Conservation (phyloP, 129 eudicot genomes). For the Glebionis coronaria region DNA sequence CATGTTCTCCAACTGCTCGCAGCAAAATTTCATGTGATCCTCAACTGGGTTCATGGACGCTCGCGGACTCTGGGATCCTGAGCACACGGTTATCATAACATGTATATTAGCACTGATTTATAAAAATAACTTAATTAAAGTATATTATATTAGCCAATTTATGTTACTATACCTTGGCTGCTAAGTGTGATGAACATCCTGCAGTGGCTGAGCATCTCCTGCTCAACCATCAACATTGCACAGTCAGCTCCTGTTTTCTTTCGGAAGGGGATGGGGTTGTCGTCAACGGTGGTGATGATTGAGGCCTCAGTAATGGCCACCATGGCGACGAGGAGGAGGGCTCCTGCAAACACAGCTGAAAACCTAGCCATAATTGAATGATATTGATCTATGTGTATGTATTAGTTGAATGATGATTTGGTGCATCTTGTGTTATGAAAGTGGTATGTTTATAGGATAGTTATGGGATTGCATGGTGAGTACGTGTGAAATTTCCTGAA, state of each 20-base stretch:
- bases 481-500: constrained; percentile 23
- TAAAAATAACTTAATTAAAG: background rate
- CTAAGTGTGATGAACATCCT: background rate
- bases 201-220: background rate
- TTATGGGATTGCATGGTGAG: constrained; percentile 22
- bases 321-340: constrained; percentile 26
- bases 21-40: constrained; percentile 9
- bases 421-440: constrained; percentile 4
- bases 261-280: background rate
- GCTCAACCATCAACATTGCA: background rate
- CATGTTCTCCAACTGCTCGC: constrained; percentile 23
- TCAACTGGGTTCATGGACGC: background rate
- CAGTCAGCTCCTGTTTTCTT: background rate
- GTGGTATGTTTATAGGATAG: constrained; percentile 22
- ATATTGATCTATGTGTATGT: no score
- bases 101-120: background rate
- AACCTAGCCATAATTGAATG: constrained; percentile 28
- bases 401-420: background rate
- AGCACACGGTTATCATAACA: background rate
- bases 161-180: background rate
- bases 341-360: constrained; percentile 17
- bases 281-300: constrained; percentile 27
- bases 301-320: constrained; percentile 20
- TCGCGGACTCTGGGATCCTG: background rate
- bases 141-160: background rate